Evolutionary conservation across 2,329 filamentous ascomycete genomes (phyloP).

Genomic region (Alternaria sp.): DNA sequence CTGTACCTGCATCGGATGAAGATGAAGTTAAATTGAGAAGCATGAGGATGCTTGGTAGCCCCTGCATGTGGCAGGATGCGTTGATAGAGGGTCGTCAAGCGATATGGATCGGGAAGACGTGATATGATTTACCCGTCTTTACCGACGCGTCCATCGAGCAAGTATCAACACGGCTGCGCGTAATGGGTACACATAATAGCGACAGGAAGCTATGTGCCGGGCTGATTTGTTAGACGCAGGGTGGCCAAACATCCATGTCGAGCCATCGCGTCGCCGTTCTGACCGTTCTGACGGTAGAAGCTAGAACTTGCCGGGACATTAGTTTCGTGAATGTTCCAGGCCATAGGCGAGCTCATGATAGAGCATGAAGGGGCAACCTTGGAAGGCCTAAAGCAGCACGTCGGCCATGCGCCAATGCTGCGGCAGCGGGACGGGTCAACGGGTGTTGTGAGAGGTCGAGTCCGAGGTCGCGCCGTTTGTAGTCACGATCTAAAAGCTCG

Average conservation of each 20-base stretch:
- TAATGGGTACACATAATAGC: conserved; percentile 5
- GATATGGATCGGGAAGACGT: conserved; percentile 8
- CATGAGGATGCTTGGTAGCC: conserved; percentile 7
- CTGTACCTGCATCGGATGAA: conserved; percentile 24
- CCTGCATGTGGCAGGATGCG: conserved; percentile 16
- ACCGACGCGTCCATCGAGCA: conserved; percentile 6
- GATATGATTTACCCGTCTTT: conserved; percentile 14
- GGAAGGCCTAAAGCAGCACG: conserved; percentile 10
- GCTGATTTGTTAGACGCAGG: neutral
- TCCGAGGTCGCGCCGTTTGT: neutral
- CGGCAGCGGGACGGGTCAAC: conserved; percentile 6
- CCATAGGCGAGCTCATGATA: conserved; percentile 19
- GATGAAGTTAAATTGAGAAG: conserved; percentile 10
- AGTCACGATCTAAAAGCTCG: neutral
- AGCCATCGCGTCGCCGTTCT: conserved; percentile 2
- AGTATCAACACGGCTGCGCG: neutral
- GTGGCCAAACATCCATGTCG: neutral
- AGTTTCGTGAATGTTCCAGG: conserved; percentile 1
- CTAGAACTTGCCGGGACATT: neutral
- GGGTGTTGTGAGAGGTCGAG: conserved; percentile 8
- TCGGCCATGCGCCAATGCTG: conserved; percentile 6
- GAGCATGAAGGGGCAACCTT: conserved; percentile 3
- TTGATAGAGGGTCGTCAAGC: neutral
- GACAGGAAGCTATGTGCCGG: conserved; percentile 10
- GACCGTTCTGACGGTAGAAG: neutral